Percentiles rank a stretch among this genome's conserved stretches.
Conservation (phyloP, 306 rosid species). For the Cucurbita maxima region DNA sequence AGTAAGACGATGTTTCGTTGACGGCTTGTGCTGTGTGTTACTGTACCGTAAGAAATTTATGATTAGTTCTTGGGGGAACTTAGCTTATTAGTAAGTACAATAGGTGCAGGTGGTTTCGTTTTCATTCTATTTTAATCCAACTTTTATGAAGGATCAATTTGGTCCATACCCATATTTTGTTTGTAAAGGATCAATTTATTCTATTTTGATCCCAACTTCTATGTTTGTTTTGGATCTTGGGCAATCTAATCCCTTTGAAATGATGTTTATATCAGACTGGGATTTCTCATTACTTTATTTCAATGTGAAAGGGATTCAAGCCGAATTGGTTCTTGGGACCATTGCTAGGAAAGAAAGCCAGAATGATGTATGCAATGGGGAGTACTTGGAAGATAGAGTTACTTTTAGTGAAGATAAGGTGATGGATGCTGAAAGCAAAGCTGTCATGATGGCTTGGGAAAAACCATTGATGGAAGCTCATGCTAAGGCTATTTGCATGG, state of each 20-base stretch:
- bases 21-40: background rate
- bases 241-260: background rate
- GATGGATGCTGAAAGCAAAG: slow-evolving; percentile 73
- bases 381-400: slow-evolving; percentile 71
- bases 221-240: background rate
- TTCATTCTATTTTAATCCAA: background rate
- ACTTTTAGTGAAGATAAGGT: slow-evolving; percentile 74
- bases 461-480: slow-evolving; percentile 96
- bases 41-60: background rate
- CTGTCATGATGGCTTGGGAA: slow-evolving; percentile 99
- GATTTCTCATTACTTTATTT: background rate
- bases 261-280: background rate
- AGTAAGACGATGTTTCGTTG: background rate
- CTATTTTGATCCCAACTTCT: no score
- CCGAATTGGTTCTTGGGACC: slow-evolving; percentile 69
- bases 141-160: background rate
- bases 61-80: background rate
- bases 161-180: background rate
- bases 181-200: background rate
- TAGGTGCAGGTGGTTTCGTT: background rate
- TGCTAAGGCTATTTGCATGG: slow-evolving; percentile 84
- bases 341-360: slow-evolving; percentile 51
- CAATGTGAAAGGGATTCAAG: slow-evolving; percentile 48
- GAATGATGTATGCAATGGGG: slow-evolving; percentile 18
- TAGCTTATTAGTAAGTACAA: background rate